Evolutionary conservation across 75 land plant genomes (phyloP).

Genomic region (Pinus taeda): DNA sequence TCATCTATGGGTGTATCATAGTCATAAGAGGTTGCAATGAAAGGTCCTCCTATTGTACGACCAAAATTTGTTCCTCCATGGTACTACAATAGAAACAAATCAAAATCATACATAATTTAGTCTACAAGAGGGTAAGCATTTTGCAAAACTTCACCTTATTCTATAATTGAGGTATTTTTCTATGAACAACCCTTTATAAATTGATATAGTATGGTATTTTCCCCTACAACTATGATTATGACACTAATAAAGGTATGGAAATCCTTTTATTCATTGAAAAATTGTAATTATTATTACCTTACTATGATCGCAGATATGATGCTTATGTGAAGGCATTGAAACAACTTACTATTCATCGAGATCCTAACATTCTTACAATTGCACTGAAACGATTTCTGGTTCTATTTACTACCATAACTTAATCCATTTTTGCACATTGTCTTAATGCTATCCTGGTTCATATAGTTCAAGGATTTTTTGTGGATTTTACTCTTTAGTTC

Average conservation of each 20-base stretch:
- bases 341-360: conserved; percentile 65
- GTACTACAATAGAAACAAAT: too few species aligned
- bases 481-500: not conserved
- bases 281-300: not conserved
- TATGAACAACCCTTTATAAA: not conserved
- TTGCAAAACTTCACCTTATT: not conserved
- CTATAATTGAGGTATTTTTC: not conserved
- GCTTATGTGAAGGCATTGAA: conserved; percentile 91
- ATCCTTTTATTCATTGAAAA: conserved; percentile 1
- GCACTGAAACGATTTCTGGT: conserved; percentile 96
- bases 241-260: not conserved
- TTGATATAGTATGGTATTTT: not conserved
- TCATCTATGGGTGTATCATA: too few species aligned
- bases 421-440: not conserved
- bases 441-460: conserved; percentile 1
- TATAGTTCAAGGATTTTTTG: not conserved
- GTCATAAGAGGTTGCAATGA: too few species aligned
- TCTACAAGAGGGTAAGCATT: too few species aligned
- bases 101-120: too few species aligned
- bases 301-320: conserved; percentile 61
- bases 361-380: conserved; percentile 92
- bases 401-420: not conserved
- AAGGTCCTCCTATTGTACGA: too few species aligned
- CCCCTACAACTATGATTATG: not conserved
- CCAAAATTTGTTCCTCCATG: too few species aligned